A percentile compares a stretch with the other conserved stretches of the same genome.
These are phyloP conservation scores for Phialemoniopsis sp. DNA, from an alignment of 2,329 filamentous ascomycete genomes.

Conservation along the genomic window DNA sequence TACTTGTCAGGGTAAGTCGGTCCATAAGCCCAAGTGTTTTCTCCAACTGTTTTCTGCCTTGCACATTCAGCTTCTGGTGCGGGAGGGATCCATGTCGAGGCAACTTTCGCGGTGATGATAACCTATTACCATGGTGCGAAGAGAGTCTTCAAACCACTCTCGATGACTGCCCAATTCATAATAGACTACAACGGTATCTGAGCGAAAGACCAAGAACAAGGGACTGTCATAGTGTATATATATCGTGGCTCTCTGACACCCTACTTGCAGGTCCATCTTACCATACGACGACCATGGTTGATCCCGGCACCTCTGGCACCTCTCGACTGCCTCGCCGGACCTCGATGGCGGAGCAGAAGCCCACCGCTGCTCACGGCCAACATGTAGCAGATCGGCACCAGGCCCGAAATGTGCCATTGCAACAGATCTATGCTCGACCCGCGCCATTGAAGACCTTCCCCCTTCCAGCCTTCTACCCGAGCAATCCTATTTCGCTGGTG, in stretches of 20 bases:
- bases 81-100: no score
- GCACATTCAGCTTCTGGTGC: no score
- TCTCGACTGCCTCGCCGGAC: conserved; percentile 7
- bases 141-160: conserved; percentile 56
- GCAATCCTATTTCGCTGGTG: conserved; percentile 85
- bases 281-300: conserved; percentile 21
- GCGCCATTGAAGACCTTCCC: conserved; percentile 79
- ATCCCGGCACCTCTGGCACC: conserved; percentile 10
- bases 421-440: conserved; percentile 77
- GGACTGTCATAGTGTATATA: no score
- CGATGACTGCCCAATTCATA: conserved; percentile 56
- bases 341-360: conserved; percentile 9
- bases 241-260: no score
- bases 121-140: conserved; percentile 47
- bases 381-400: conserved; percentile 9
- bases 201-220: conserved; percentile 44
- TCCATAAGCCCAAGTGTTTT: no score
- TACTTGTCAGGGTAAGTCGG: no score
- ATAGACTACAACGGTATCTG: conserved; percentile 99
- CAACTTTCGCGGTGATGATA: conserved; percentile 56
- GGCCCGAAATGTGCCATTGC: conserved; percentile 31
- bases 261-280: conserved; percentile 8
- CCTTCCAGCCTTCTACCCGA: conserved; percentile 82
- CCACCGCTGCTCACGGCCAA: conserved; percentile 10
- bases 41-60: no score